phyloP scores from a whole-genome alignment of 2,329 filamentous ascomycete species.

The Diaporthe amygdali region DNA sequence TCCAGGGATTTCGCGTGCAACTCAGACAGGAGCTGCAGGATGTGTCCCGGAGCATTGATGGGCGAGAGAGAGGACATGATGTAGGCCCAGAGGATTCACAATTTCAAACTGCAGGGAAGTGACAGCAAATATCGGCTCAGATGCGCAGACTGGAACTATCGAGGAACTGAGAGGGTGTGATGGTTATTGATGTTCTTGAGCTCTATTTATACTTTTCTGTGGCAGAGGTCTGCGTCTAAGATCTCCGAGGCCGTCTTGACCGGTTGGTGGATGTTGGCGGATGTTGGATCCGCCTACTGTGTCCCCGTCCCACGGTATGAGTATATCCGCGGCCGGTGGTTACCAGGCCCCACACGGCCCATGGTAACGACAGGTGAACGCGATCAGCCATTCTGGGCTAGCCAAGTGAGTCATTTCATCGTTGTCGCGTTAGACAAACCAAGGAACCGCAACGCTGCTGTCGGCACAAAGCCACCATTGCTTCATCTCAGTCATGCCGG shows the following conservation, averaged over 20 bases:
- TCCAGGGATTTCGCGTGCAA: neutral
- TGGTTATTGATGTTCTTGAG: neutral
- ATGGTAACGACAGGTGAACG: neutral
- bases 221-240: no score
- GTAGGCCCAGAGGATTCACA: neutral
- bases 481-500: neutral
- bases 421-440: neutral
- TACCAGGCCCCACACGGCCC: neutral
- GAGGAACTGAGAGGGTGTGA: neutral
- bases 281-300: neutral
- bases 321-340: neutral
- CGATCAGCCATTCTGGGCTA: neutral
- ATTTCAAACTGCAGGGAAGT: neutral
- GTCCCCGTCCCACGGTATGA: neutral
- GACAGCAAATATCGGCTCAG: neutral
- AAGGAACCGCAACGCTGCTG: neutral
- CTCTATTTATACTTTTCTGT: neutral
- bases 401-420: neutral
- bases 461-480: neutral
- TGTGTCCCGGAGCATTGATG: neutral
- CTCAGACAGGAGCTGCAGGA: neutral
- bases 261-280: neutral
- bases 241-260: neutral
- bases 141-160: neutral
- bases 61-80: neutral